Evolutionary conservation across 2,329 filamentous ascomycete genomes (phyloP).

Genomic region (Rutstroemia sp.): DNA sequence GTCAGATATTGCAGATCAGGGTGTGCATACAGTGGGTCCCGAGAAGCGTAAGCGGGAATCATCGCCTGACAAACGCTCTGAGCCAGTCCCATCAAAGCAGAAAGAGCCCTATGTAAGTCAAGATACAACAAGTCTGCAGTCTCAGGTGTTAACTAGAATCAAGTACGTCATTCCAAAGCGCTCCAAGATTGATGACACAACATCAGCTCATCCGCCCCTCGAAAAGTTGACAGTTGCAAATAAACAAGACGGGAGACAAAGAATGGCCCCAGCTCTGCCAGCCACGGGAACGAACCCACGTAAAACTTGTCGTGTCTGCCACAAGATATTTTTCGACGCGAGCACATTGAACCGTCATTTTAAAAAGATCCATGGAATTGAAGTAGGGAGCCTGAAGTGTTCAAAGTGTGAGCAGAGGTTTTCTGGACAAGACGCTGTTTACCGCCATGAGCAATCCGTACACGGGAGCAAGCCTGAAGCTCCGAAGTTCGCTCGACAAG

Average conservation of each 20-base stretch:
- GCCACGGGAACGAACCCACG: not conserved
- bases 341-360: not conserved
- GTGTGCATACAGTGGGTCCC: too few species aligned
- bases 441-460: not conserved
- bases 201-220: not conserved
- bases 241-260: too few species aligned
- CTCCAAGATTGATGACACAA: not conserved
- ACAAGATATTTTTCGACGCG: not conserved
- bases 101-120: not conserved
- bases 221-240: too few species aligned
- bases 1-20: not conserved
- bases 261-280: not conserved
- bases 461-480: too few species aligned
- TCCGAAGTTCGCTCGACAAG: too few species aligned
- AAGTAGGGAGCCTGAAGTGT: not conserved
- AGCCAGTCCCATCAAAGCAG: not conserved
- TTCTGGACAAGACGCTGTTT: not conserved
- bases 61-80: not conserved
- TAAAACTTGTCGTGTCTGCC: not conserved
- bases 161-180: not conserved
- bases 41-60: constrained; percentile 1
- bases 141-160: not conserved
- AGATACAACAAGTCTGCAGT: not conserved
- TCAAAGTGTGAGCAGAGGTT: not conserved
- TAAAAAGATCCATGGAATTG: not conserved